Conservation (phyloP, 352 stramenopile genomes). For the Phytophthora citricola region DNA sequence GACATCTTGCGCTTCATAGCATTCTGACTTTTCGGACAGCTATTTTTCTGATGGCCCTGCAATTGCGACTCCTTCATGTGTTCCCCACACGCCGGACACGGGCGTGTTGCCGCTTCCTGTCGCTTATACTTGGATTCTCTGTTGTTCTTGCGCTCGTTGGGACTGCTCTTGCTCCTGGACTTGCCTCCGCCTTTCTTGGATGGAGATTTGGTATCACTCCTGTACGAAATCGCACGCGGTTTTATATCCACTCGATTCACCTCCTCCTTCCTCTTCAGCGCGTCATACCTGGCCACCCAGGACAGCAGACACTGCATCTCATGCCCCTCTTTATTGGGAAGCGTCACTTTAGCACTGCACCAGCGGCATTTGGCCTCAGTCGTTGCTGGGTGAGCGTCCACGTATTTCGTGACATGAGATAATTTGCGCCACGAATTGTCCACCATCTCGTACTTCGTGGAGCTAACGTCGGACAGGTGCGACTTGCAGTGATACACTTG, state of each 20-base stretch:
- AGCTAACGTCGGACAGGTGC: constrained; percentile 70
- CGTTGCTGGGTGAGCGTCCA: constrained; percentile 28
- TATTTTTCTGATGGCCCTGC: constrained; percentile 73
- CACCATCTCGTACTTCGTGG: constrained; percentile 69
- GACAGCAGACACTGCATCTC: constrained; percentile 69
- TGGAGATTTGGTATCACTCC: constrained; percentile 32
- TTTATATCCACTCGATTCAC: constrained; percentile 45
- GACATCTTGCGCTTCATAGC: constrained; percentile 53
- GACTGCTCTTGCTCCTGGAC: constrained; percentile 22
- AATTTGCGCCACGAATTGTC: constrained; percentile 63
- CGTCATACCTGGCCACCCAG: constrained; percentile 62
- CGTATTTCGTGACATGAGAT: constrained; percentile 32
- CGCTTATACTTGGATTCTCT: constrained; percentile 43
- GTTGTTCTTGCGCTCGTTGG: constrained; percentile 15
- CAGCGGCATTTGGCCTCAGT: constrained; percentile 61
- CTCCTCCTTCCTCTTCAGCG: constrained; percentile 42
- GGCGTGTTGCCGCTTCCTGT: constrained; percentile 43
- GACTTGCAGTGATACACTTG: constrained; percentile 87
- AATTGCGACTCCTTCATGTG: constrained; percentile 66
- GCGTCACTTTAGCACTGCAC: constrained; percentile 57
- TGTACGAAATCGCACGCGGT: constrained; percentile 51
- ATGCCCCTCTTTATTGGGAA: constrained; percentile 50
- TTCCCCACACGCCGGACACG: constrained; percentile 76
- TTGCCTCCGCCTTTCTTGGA: constrained; percentile 39
- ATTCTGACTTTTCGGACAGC: constrained; percentile 47